phyloP scores from a whole-genome alignment of 2,329 filamentous ascomycete species.

The Exserohilum turcica region DNA sequence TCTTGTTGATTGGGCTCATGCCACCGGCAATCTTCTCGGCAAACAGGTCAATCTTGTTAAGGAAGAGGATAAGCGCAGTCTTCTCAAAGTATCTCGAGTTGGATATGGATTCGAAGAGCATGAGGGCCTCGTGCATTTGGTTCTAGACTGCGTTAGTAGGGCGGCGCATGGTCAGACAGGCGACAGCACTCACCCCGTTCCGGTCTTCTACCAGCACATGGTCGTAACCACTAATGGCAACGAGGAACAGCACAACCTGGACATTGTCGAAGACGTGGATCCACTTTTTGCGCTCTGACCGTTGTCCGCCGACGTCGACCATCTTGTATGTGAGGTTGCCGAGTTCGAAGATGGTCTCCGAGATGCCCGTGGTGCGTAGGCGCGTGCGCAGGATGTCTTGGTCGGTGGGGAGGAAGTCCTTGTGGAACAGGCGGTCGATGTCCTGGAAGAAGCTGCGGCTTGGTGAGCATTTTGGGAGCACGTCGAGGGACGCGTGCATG shows the following conservation, averaged over 20 bases:
- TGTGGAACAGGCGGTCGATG: conserved; percentile 65
- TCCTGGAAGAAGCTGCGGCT: conserved; percentile 74
- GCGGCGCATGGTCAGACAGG: background rate
- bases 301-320: conserved; percentile 96
- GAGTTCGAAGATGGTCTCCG: conserved; percentile 90
- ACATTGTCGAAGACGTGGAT: conserved; percentile 98
- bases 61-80: conserved; percentile 58
- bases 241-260: conserved; percentile 88
- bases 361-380: conserved; percentile 91
- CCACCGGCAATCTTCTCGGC: conserved; percentile 55
- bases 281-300: conserved; percentile 98
- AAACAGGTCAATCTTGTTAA: conserved; percentile 61
- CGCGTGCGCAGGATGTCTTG: conserved; percentile 92
- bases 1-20: conserved; percentile 54
- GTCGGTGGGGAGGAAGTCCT: conserved; percentile 84
- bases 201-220: conserved; percentile 96
- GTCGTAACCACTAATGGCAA: conserved; percentile 94
- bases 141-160: conserved; percentile 46
- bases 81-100: conserved; percentile 60
- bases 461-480: conserved; percentile 27
- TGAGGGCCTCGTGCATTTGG: conserved; percentile 61
- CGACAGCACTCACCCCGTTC: conserved; percentile 74
- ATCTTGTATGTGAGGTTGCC: conserved; percentile 93
- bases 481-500: background rate
- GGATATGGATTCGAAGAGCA: conserved; percentile 59